A percentile compares a stretch with the other conserved stretches of the same genome.
These are phyloP conservation scores for Hypoxylon perforatum DNA, from an alignment of 495 filamentous ascomycete genomes.

Conservation along the genomic window DNA sequence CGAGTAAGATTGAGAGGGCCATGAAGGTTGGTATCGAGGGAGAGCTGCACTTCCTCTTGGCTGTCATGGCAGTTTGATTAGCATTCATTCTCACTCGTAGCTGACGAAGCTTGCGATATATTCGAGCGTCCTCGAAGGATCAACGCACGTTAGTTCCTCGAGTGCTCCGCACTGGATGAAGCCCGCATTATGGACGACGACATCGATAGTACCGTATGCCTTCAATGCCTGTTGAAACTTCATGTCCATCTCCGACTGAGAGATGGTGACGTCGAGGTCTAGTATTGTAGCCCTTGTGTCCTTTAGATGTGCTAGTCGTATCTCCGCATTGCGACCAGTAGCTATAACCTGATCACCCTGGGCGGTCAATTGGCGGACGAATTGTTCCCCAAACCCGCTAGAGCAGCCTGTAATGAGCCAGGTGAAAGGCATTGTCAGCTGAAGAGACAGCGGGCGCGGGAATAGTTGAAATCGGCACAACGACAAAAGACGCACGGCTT, in stretches of 20 bases:
- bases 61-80: not conserved
- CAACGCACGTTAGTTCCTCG: constrained; percentile 15
- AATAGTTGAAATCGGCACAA: too few species aligned
- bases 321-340: constrained; percentile 29
- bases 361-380: constrained; percentile 24
- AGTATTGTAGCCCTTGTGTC: constrained; percentile 22
- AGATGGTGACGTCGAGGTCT: constrained; percentile 26
- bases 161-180: constrained; percentile 15
- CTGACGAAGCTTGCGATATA: not conserved
- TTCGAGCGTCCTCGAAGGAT: too few species aligned
- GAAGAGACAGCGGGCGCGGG: too few species aligned
- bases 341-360: constrained; percentile 29
- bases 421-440: not conserved
- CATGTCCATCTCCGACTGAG: constrained; percentile 6
- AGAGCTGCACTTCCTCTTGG: not conserved
- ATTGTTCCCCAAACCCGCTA: constrained; percentile 53
- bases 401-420: constrained; percentile 64
- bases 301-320: constrained; percentile 18
- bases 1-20: constrained; percentile 25
- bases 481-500: too few species aligned
- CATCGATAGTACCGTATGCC: constrained; percentile 20
- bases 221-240: constrained; percentile 22
- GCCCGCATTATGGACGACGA: constrained; percentile 24
- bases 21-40: constrained; percentile 7
- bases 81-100: not conserved